Conservation (phyloP, 768 basidiomycete species). For the Zangia roseola region DNA sequence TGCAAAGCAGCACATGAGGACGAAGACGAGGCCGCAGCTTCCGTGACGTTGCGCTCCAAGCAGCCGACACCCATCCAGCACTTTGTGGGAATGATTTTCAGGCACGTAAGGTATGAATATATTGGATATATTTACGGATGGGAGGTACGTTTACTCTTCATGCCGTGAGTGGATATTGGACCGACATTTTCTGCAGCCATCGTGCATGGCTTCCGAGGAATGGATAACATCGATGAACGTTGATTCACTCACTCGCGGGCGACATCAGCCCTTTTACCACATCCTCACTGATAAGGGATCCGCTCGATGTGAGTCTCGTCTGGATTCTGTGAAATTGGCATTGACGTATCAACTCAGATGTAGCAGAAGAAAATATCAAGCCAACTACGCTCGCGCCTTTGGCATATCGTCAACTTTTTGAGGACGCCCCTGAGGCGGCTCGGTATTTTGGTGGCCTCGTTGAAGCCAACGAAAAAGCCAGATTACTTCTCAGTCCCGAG, state of each 20-base stretch:
- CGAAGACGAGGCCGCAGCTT: conserved; percentile 30
- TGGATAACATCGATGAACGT: conserved; percentile 48
- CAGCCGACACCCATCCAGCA: conserved; percentile 30
- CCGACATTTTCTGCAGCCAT: conserved; percentile 15
- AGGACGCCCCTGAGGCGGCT: conserved; percentile 24
- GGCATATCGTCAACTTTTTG: conserved; percentile 23
- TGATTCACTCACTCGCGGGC: conserved; percentile 37
- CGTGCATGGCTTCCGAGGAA: conserved; percentile 39
- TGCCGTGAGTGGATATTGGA: background rate
- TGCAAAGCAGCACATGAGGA: conserved; percentile 32
- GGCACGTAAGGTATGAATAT: conserved; percentile 40
- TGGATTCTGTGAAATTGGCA: background rate
- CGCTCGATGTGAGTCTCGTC: conserved; percentile 35
- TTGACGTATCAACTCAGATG: conserved; percentile 24
- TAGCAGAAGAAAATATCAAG: conserved; percentile 37
- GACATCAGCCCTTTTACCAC: conserved; percentile 51
- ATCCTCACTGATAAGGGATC: conserved; percentile 36
- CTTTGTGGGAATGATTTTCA: conserved; percentile 51
- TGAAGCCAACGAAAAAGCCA: conserved; percentile 28
- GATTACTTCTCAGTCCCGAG: conserved; percentile 44
- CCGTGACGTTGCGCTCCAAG: conserved; percentile 27
- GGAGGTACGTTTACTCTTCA: conserved; percentile 38
- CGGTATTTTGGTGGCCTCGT: conserved; percentile 39
- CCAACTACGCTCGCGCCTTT: conserved; percentile 20
- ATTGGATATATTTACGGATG: conserved; percentile 47